Evolutionary conservation across 176 grass and related monocot species (phyloP).

Genomic region (Pharus latifolius): DNA sequence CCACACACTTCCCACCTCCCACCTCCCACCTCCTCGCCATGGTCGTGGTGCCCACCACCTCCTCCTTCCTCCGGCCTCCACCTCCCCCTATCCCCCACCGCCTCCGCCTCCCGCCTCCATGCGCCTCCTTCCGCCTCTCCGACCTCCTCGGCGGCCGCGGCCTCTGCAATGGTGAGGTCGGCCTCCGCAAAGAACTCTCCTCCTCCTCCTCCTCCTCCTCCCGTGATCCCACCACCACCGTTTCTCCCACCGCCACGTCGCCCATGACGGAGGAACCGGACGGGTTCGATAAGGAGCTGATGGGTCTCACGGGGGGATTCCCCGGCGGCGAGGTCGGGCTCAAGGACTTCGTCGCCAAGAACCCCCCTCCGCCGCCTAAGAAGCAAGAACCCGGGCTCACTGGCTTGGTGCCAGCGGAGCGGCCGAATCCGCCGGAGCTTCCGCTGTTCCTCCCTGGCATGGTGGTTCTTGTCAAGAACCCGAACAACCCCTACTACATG

Average conservation of each 20-base stretch:
- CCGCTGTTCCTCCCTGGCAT: conserved; percentile 78
- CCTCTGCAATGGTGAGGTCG: conserved; percentile 57
- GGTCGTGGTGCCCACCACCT: conserved; percentile 17
- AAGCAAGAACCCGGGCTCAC: neutral
- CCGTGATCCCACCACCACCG: neutral
- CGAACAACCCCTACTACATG: conserved; percentile 67
- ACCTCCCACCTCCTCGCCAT: neutral
- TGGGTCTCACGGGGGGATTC: conserved; percentile 85
- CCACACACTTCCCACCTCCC: neutral
- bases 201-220: neutral
- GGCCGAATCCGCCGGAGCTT: conserved; percentile 56
- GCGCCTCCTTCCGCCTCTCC: conserved; percentile 26
- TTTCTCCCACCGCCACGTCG: neutral
- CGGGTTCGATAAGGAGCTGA: conserved; percentile 83
- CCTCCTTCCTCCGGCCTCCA: conserved; percentile 24
- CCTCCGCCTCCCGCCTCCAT: neutral
- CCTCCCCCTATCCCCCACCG: neutral
- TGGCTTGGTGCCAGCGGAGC: conserved; percentile 9
- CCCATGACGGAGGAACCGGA: conserved; percentile 6
- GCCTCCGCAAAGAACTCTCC: conserved; percentile 48
- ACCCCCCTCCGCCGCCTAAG: conserved; percentile 37
- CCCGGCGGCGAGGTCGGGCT: conserved; percentile 83
- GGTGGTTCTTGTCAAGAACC: conserved; percentile 76
- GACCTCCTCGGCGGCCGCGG: conserved; percentile 51
- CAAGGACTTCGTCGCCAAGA: conserved; percentile 61